Percentiles rank a stretch among this genome's conserved stretches.
Conservation (phyloP, 148 eudicot species). For the Pharnaceum exiguum region DNA sequence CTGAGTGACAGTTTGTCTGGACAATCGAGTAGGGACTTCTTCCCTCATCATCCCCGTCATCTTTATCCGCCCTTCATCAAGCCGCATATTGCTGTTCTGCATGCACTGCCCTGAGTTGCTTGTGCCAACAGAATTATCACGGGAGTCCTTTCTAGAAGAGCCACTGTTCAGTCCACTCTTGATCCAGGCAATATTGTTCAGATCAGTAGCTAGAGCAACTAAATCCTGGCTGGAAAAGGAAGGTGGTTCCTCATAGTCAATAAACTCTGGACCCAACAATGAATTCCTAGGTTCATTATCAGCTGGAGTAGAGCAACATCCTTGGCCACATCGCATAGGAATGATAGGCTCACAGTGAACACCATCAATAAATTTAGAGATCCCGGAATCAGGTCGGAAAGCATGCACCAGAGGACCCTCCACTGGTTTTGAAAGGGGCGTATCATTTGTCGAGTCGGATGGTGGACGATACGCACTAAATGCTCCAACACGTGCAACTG, state of each 20-base stretch:
- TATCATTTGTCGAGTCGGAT: conserved; percentile 11
- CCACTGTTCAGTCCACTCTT: conserved; percentile 62
- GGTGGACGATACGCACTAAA: conserved; percentile 45
- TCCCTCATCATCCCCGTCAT: conserved; percentile 32
- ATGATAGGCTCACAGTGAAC: conserved; percentile 41
- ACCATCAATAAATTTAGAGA: conserved; percentile 45
- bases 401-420: conserved; percentile 55
- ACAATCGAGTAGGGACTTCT: conserved; percentile 26
- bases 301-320: conserved; percentile 47
- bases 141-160: conserved; percentile 20
- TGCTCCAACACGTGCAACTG: conserved; percentile 69
- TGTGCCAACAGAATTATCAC: conserved; percentile 14
- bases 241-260: conserved; percentile 70
- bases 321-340: conserved; percentile 64
- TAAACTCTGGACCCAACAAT: conserved; percentile 80
- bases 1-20: conserved; percentile 34
- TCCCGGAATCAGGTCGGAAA: conserved; percentile 38
- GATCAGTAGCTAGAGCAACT: conserved; percentile 59
- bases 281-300: conserved; percentile 29
- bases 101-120: conserved; percentile 19
- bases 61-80: conserved; percentile 33
- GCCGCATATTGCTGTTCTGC: conserved; percentile 13
- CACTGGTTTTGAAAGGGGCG: conserved; percentile 23
- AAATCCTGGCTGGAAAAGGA: conserved; percentile 52
- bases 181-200: conserved; percentile 80